A percentile compares a stretch with the other conserved stretches of the same genome.
Conservation (phyloP, 225 moss, liverwort and hornwort genomes). For the Marchantia paleacea region DNA sequence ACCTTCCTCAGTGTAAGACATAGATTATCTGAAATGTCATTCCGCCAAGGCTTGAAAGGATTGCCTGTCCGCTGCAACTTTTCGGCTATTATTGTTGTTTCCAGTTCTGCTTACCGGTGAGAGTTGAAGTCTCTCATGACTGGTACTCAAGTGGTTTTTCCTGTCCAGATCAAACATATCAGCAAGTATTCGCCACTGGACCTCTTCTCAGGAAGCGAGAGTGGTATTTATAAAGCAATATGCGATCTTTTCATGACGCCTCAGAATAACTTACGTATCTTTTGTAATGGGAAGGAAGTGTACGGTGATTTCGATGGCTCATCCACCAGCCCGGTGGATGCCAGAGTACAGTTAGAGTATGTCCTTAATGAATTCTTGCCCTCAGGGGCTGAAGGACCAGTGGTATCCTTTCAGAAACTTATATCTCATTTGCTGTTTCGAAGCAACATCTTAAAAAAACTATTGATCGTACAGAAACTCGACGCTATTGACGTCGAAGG, state of each 20-base stretch:
- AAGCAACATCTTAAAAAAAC: conserved; percentile 49
- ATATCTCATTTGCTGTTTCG: conserved; percentile 54
- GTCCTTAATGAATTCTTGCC: conserved; percentile 48
- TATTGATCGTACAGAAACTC: conserved; percentile 61
- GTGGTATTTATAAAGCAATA: conserved; percentile 61
- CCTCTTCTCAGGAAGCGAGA: conserved; percentile 63
- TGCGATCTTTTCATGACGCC: conserved; percentile 67
- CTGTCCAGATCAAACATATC: conserved; percentile 52
- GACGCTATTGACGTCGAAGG: conserved; percentile 84
- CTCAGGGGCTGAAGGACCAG: conserved; percentile 46
- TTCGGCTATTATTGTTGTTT: background rate
- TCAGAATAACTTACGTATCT: conserved; percentile 83
- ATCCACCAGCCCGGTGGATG: conserved; percentile 27
- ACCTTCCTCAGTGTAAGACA: background rate
- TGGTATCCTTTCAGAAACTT: conserved; percentile 54
- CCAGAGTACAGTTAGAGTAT: conserved; percentile 47
- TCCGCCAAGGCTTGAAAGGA: background rate
- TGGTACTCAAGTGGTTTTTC: background rate
- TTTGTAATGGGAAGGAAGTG: conserved; percentile 56
- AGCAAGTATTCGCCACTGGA: conserved; percentile 85
- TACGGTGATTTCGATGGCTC: conserved; percentile 56
- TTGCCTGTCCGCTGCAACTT: too few species aligned
- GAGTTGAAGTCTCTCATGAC: background rate
- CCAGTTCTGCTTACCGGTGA: background rate
- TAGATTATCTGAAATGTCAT: background rate